Percentiles rank a stretch among this genome's conserved stretches.
phyloP scores from a whole-genome alignment of 352 stramenopile genomes.

The Pythium phragmitis region DNA sequence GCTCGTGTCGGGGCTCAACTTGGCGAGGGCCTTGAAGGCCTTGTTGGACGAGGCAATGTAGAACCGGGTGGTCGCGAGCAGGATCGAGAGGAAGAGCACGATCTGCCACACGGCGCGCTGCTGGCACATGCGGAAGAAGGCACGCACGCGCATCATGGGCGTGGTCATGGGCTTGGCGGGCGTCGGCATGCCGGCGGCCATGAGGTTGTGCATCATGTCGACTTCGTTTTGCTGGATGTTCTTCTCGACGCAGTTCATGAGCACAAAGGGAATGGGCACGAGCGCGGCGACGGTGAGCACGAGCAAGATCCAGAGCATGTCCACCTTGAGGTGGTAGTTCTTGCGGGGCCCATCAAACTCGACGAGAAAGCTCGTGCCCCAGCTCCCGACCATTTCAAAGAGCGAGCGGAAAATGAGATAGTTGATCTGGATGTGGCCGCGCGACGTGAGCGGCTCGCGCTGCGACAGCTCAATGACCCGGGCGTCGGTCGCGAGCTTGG shows the following conservation, averaged over 20 bases:
- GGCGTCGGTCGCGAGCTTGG: constrained; percentile 82
- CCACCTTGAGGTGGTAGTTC: constrained; percentile 50
- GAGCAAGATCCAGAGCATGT: constrained; percentile 53
- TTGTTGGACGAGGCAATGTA: constrained; percentile 51
- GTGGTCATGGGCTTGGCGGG: constrained; percentile 20
- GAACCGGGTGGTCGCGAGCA: constrained; percentile 52
- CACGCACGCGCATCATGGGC: constrained; percentile 24
- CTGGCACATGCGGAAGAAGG: constrained; percentile 69
- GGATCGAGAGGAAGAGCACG: constrained; percentile 64
- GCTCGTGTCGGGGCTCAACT: constrained; percentile 40
- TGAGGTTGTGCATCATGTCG: constrained; percentile 28
- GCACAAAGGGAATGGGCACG: constrained; percentile 57
- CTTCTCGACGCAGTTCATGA: constrained; percentile 59
- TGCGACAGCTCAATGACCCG: constrained; percentile 81
- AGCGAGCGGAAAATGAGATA: constrained; percentile 62
- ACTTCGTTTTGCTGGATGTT: constrained; percentile 35
- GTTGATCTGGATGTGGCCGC: constrained; percentile 76
- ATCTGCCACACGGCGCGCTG: constrained; percentile 78
- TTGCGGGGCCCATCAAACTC: constrained; percentile 38
- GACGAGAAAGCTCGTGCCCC: constrained; percentile 47
- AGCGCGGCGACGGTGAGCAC: constrained; percentile 51
- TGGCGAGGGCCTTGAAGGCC: constrained; percentile 35
- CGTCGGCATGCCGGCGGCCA: constrained; percentile 19
- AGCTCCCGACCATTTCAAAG: constrained; percentile 50
- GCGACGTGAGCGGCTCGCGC: constrained; percentile 62